These are phyloP conservation scores for Magnaporthiopsis rhizophila DNA, from an alignment of 2,329 filamentous ascomycete genomes.

Conservation along the genomic window DNA sequence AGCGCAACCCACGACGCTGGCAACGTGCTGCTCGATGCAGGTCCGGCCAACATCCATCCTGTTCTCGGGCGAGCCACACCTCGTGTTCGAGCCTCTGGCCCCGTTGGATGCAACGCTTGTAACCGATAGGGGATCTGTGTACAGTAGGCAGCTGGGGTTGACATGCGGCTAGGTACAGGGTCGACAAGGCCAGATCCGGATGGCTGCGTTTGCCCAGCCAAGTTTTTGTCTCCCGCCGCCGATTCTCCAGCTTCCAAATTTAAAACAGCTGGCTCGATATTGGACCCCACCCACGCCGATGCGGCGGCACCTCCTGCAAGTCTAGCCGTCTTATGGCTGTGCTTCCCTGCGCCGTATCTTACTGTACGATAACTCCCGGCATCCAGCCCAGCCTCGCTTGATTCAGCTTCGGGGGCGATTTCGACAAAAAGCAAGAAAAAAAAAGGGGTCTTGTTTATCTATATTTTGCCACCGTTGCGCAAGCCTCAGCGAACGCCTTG, in stretches of 20 bases:
- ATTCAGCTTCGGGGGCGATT: too few relatives aligned
- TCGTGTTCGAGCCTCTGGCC: neutral
- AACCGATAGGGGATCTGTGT: neutral
- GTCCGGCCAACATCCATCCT: slow-evolving; percentile 1
- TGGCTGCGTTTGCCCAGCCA: neutral
- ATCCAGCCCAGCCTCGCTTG: too few relatives aligned
- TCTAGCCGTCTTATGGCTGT: neutral
- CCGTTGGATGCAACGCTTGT: neutral
- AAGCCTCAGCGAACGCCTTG: neutral
- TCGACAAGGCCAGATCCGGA: neutral
- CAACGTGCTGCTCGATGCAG: neutral
- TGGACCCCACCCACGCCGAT: neutral
- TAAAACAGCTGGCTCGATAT: neutral
- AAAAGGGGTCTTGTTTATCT: neutral
- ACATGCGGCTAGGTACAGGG: neutral
- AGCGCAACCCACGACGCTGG: neutral
- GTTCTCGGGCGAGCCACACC: neutral
- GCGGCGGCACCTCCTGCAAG: neutral
- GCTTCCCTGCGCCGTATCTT: neutral
- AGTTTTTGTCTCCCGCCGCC: neutral
- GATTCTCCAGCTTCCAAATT: neutral
- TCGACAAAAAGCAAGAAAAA: neutral
- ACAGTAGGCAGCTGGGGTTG: neutral
- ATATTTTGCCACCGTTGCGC: neutral
- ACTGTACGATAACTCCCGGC: too few relatives aligned